phyloP scores from a whole-genome alignment of 257 asterid genomes.

The Nicotiana tabacum region DNA sequence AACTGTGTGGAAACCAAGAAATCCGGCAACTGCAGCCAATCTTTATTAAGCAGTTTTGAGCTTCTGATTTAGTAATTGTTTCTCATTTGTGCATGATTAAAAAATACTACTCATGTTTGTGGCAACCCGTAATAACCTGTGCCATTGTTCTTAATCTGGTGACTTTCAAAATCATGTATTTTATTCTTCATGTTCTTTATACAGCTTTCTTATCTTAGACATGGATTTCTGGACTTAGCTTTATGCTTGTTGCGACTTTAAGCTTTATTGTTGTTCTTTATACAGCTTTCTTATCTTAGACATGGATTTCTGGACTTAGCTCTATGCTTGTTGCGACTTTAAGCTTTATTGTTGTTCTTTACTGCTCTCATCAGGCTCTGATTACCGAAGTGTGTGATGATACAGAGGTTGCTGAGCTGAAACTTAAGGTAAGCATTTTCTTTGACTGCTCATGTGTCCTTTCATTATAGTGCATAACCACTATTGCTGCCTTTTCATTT shows the following conservation, averaged over 20 bases:
- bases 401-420: slow-evolving; percentile 75
- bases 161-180: background rate
- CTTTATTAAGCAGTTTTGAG: background rate
- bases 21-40: background rate
- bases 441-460: background rate
- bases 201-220: background rate
- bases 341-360: slow-evolving; percentile 4
- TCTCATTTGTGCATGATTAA: background rate
- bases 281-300: background rate
- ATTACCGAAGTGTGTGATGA: slow-evolving; percentile 67
- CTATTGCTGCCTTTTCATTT: background rate
- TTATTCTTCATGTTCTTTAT: background rate
- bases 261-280: background rate
- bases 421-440: slow-evolving; percentile 52
- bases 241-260: slow-evolving; percentile 11
- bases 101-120: background rate
- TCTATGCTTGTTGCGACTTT: slow-evolving; percentile 8
- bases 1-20: background rate
- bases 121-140: background rate
- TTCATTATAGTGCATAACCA: background rate
- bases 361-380: slow-evolving; percentile 43
- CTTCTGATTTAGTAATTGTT: background rate
- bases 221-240: background rate
- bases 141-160: background rate
- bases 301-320: background rate